phyloP scores from a whole-genome alignment of 2,329 filamentous ascomycete species.

The Pseudopyrenochaeta lycopersici region DNA sequence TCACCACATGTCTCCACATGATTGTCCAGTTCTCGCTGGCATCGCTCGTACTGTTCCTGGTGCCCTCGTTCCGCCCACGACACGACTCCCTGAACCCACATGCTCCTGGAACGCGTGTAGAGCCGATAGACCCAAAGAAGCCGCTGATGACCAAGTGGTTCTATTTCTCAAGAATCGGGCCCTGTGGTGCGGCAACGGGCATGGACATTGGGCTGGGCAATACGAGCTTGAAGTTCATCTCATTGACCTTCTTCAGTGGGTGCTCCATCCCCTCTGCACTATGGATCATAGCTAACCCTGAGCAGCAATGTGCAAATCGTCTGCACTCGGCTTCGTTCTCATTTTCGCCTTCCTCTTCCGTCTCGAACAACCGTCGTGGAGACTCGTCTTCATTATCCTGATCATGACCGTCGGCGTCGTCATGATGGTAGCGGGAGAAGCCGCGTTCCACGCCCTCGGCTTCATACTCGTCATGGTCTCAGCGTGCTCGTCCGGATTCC shows the following conservation, averaged over 20 bases:
- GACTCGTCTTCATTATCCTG: constrained; percentile 84
- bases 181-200: constrained; percentile 90
- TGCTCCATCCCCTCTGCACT: neutral
- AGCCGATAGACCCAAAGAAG: constrained; percentile 55
- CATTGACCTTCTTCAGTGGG: constrained; percentile 88
- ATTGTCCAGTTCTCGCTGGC: constrained; percentile 85
- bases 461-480: constrained; percentile 94
- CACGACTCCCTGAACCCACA: constrained; percentile 52
- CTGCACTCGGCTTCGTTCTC: constrained; percentile 91
- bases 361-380: constrained; percentile 86
- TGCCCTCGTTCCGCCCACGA: constrained; percentile 82
- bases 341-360: constrained; percentile 94
- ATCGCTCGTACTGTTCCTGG: constrained; percentile 77
- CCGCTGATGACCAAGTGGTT: constrained; percentile 86
- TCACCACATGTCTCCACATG: constrained; percentile 96
- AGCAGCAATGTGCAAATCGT: constrained; percentile 94
- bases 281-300: constrained; percentile 22
- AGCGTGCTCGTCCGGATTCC: constrained; percentile 94
- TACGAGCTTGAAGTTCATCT: constrained; percentile 94
- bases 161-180: constrained; percentile 89
- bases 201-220: constrained; percentile 97
- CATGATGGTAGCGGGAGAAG: constrained; percentile 98
- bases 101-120: constrained; percentile 34
- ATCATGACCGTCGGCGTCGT: constrained; percentile 93
- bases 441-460: constrained; percentile 84